A percentile compares a stretch with the other conserved stretches of the same genome.
Conservation (phyloP, 2,329 filamentous ascomycete species). For the Penicillium fuscoglaucum region DNA sequence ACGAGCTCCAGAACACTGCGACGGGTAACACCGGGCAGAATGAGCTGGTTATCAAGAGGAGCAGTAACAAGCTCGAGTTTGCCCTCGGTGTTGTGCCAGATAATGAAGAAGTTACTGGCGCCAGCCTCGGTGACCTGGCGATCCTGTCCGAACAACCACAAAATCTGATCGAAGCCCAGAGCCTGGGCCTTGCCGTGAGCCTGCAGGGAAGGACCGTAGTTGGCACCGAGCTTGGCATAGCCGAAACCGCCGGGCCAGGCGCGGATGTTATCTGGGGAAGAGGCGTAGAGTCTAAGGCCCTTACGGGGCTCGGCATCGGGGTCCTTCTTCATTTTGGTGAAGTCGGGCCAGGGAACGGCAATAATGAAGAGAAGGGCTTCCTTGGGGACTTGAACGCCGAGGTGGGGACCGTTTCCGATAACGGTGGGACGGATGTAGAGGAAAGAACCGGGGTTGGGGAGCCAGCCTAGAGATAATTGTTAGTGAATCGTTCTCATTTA, state of each 20-base stretch:
- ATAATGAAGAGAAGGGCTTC: constrained; percentile 91
- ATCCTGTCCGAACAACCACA: constrained; percentile 86
- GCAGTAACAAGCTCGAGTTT: constrained; percentile 75
- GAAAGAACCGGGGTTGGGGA: constrained; percentile 70
- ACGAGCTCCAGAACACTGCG: constrained; percentile 75
- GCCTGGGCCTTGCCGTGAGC: constrained; percentile 73
- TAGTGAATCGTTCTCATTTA: background rate
- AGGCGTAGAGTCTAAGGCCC: constrained; percentile 71
- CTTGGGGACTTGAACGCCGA: constrained; percentile 76
- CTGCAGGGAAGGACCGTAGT: constrained; percentile 82
- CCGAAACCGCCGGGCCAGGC: constrained; percentile 94
- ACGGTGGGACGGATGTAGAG: constrained; percentile 85
- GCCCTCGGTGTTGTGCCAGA: constrained; percentile 65
- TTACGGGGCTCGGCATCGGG: constrained; percentile 19
- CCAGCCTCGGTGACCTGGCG: constrained; percentile 85
- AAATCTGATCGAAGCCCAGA: constrained; percentile 79
- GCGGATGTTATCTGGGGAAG: constrained; percentile 76
- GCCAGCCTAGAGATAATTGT: constrained; percentile 60
- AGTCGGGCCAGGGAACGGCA: constrained; percentile 47
- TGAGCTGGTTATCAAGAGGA: constrained; percentile 76
- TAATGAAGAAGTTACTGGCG: constrained; percentile 86
- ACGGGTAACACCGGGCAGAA: constrained; percentile 85
- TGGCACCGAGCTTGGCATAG: constrained; percentile 88
- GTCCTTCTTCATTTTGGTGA: constrained; percentile 28
- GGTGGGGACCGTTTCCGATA: constrained; percentile 76